phyloP scores from a whole-genome alignment of 2,329 filamentous ascomycete genomes.

The Nannizziopsis barbatae region DNA sequence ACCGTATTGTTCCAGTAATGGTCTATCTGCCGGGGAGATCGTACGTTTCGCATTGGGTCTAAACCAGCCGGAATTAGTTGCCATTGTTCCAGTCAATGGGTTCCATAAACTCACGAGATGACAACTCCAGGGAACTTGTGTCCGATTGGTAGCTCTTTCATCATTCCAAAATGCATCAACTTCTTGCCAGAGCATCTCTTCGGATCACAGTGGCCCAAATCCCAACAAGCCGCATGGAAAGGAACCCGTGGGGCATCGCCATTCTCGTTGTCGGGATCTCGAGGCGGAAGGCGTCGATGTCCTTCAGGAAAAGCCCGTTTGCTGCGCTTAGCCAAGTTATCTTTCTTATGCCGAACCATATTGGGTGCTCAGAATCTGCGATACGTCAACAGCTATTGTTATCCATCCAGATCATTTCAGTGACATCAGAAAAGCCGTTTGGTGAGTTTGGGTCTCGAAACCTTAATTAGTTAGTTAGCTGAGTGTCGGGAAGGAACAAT shows the following conservation, averaged over 20 bases:
- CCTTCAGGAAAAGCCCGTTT: constrained; percentile 57
- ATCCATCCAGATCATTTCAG: background rate
- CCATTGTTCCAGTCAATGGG: background rate
- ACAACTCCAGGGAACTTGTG: constrained; percentile 88
- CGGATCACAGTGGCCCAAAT: constrained; percentile 92
- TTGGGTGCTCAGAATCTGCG: background rate
- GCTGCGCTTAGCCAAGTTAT: constrained; percentile 58
- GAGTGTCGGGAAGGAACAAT: too few species aligned
- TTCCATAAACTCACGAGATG: constrained; percentile 50
- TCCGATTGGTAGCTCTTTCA: constrained; percentile 84
- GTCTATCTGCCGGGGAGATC: constrained; percentile 69
- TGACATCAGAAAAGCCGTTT: constrained; percentile 1
- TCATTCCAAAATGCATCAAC: constrained; percentile 80
- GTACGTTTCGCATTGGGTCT: constrained; percentile 78
- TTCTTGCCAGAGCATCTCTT: constrained; percentile 94
- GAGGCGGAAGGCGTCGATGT: constrained; percentile 39
- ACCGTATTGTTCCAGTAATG: constrained; percentile 74
- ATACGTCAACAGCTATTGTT: background rate
- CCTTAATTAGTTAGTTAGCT: too few species aligned
- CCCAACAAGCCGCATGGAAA: constrained; percentile 96
- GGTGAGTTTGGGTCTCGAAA: too few species aligned
- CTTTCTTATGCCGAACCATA: constrained; percentile 97
- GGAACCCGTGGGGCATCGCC: constrained; percentile 33
- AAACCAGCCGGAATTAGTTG: constrained; percentile 7
- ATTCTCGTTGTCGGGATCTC: constrained; percentile 27